These are phyloP conservation scores for Citrus glauca DNA, from an alignment of 345 rosid species.

Conservation along the genomic window DNA sequence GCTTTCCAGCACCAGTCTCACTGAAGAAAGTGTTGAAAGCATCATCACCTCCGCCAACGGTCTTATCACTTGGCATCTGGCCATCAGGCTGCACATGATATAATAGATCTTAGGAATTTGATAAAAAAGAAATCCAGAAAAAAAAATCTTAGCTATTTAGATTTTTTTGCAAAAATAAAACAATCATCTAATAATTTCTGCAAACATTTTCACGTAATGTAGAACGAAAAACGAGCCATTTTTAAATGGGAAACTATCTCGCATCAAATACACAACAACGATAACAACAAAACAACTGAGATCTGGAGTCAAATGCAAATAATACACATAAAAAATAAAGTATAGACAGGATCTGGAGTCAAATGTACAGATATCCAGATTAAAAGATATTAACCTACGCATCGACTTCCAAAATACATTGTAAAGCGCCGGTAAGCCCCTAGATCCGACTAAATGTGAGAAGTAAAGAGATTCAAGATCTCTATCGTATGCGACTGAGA, in stretches of 20 bases:
- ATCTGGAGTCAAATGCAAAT: too few relatives aligned
- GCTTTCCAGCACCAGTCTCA: slow-evolving; percentile 48
- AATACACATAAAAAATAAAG: too few relatives aligned
- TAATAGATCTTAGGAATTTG: background rate
- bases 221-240: background rate
- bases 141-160: background rate
- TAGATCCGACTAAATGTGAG: too few relatives aligned
- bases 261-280: background rate
- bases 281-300: too few relatives aligned
- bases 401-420: too few relatives aligned
- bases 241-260: background rate
- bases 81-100: slow-evolving; percentile 31
- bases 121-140: background rate
- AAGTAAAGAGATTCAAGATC: background rate
- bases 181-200: background rate
- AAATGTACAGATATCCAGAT: too few relatives aligned
- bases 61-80: slow-evolving; percentile 39
- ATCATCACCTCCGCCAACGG: slow-evolving; percentile 36
- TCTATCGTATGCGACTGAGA: too few relatives aligned
- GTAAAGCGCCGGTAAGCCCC: too few relatives aligned
- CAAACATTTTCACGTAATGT: background rate
- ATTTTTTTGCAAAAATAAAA: background rate
- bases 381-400: background rate
- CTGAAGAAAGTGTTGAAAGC: slow-evolving; percentile 49
- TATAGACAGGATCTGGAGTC: background rate